These are phyloP conservation scores for Penicillium tannophilum DNA, from an alignment of 495 filamentous ascomycete genomes.

Conservation along the genomic window DNA sequence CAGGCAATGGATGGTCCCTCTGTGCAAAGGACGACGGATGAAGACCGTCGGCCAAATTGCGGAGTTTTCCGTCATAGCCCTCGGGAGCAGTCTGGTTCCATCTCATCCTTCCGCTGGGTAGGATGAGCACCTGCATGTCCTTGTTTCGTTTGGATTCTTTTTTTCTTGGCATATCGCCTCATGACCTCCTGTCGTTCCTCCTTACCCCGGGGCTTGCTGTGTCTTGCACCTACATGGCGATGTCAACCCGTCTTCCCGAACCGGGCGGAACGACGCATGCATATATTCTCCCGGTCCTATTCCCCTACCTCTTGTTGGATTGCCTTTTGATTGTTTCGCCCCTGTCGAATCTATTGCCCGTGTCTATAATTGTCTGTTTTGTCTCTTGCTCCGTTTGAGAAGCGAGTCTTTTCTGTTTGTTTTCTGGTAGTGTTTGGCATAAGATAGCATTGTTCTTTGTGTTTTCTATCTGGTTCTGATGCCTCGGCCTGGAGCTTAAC, in stretches of 20 bases:
- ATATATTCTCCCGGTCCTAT: constrained; percentile 30
- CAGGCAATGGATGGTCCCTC: neutral
- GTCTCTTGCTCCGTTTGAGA: constrained; percentile 34
- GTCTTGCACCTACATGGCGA: constrained; percentile 12
- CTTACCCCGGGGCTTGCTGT: constrained; percentile 1
- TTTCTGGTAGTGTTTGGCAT: constrained; percentile 32
- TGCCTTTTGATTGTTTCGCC: constrained; percentile 23
- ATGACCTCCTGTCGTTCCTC: constrained; percentile 14
- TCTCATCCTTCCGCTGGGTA: neutral
- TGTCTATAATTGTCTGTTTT: constrained; percentile 35
- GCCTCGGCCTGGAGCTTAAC: constrained; percentile 11
- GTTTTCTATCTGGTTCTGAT: constrained; percentile 7
- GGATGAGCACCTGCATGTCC: constrained; percentile 15
- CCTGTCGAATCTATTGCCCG: constrained; percentile 28
- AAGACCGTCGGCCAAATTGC: constrained; percentile 7
- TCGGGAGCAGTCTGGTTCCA: constrained; percentile 3
- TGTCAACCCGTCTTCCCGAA: constrained; percentile 9
- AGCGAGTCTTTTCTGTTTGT: constrained; percentile 28
- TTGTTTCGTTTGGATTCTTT: constrained; percentile 14
- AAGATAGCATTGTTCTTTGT: constrained; percentile 36
- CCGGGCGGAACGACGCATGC: constrained; percentile 24
- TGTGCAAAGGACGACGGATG: constrained; percentile 1
- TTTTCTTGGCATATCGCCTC: constrained; percentile 7
- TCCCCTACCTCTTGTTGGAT: constrained; percentile 9
- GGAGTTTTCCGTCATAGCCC: neutral